Percentiles rank a stretch among this genome's conserved stretches.
Evolutionary conservation across 2,329 filamentous ascomycete species (phyloP).

Genomic region (Pseudogymnoascus sp.): DNA sequence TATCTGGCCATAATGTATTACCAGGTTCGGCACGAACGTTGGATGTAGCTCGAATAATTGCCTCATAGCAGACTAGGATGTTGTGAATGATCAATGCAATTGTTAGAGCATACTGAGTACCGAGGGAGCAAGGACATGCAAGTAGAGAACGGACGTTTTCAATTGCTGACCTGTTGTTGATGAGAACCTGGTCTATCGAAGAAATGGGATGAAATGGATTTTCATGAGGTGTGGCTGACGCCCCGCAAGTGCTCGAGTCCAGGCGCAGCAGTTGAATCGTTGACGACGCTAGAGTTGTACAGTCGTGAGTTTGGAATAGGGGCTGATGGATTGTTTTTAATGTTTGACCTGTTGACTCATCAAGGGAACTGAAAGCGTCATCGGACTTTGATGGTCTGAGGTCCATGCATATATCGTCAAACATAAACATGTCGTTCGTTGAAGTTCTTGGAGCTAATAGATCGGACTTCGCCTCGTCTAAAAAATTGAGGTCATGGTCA

Average conservation of each 20-base stretch:
- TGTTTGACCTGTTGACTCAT: neutral
- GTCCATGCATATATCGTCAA: neutral
- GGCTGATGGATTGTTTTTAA: neutral
- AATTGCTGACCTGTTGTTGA: constrained; percentile 5
- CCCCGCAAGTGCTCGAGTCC: neutral
- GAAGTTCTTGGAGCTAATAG: neutral
- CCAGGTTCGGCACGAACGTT: neutral
- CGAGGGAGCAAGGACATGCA: neutral
- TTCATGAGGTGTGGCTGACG: neutral
- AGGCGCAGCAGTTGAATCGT: neutral
- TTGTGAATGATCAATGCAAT: neutral
- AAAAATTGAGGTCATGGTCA: neutral
- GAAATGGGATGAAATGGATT: neutral
- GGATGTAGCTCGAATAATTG: constrained; percentile 4
- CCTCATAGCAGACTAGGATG: neutral
- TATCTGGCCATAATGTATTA: neutral
- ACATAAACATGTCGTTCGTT: neutral
- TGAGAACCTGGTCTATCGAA: constrained; percentile 3
- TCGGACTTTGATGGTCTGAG: neutral
- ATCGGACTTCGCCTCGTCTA: neutral
- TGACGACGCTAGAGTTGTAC: neutral
- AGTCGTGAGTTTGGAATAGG: neutral
- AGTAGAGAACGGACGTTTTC: neutral
- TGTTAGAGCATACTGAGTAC: neutral
- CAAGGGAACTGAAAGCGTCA: neutral